Evolutionary conservation across 1,284 basidiomycete genomes (phyloP), one percentile per base, ranked within the genome.

Genomic region (Trichosporon ovoides): DNA sequence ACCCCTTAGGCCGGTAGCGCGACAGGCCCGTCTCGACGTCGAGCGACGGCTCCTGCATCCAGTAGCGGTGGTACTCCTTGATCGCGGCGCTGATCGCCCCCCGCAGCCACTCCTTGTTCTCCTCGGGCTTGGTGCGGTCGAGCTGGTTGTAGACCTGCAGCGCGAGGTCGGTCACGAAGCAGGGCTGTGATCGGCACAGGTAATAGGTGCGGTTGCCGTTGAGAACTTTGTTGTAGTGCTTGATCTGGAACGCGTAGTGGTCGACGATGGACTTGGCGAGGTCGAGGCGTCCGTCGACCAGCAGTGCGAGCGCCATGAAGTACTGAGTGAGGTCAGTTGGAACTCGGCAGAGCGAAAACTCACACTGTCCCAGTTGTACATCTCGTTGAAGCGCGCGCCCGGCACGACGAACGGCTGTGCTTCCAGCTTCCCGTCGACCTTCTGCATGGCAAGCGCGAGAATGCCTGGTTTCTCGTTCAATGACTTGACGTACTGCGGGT

Each of bases 221-320:
- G 40, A 78, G 58, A 22, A 80, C 77, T 76, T 95, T 97, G 80
- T 89, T 88, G 75, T 97, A 97, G 79, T 97, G 90, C 78, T 87
- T 91, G 81, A 98, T 97, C 81, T 98, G 91, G 74, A 98, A 98
- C 71, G 97, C 89, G 79, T 97, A 98, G 77, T 98, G 95, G 63
- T 98, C 95, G 50, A 98, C 92, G 83, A 96, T 94, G 67, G 91
- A 90, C 78, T 92, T 91, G 9, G 95, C 95, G 83, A 98, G 89
- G 63, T 87, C 85, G 38, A 96, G 84, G 70, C 93, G 87, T 28
- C 91, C 93, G 74, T 98, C 95, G 22, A 97, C 90, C 19, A 98
- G 84, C 7, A 98, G 84, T 34, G 95, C 95, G 24, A 98, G 66
- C 18, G 73, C 73, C 70, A 76, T 76, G 50, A 76, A 76, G 65